A percentile compares a stretch with the other conserved stretches of the same genome.
phyloP scores from a whole-genome alignment of 2,329 filamentous ascomycete genomes.

The Trichophyton schoenleinii region DNA sequence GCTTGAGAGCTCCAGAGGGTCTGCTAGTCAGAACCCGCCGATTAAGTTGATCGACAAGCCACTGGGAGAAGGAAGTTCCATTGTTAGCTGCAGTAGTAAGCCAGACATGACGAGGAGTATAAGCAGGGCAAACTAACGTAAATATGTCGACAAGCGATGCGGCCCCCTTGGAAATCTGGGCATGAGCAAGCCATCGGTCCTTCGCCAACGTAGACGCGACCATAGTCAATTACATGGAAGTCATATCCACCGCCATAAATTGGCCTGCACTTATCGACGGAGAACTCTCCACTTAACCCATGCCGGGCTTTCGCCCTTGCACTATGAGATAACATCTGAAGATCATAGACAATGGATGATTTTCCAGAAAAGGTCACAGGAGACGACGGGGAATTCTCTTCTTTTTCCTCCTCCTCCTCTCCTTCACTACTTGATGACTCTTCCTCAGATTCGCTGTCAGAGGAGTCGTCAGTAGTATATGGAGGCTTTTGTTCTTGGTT shows the following conservation, averaged over 20 bases:
- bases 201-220: constrained; percentile 22
- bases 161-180: constrained; percentile 20
- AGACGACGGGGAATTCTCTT: background rate
- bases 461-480: constrained; percentile 8
- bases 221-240: constrained; percentile 27
- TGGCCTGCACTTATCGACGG: constrained; percentile 19
- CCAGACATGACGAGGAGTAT: constrained; percentile 5
- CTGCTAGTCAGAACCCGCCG: constrained; percentile 22
- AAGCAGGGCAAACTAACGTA: constrained; percentile 22
- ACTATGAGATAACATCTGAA: constrained; percentile 7
- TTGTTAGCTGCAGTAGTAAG: constrained; percentile 5
- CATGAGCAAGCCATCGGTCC: constrained; percentile 26
- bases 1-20: constrained; percentile 19
- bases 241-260: constrained; percentile 21
- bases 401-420: background rate
- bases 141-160: constrained; percentile 30
- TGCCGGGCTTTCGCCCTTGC: constrained; percentile 9
- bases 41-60: constrained; percentile 32
- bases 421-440: constrained; percentile 12
- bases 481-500: constrained; percentile 14
- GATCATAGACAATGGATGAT: constrained; percentile 11
- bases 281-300: constrained; percentile 13
- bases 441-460: constrained; percentile 17
- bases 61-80: constrained; percentile 18
- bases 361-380: constrained; percentile 7